Base-by-base conservation (phyloP, 1,284 basidiomycete genomes). In the Cryptococcus wingfieldii region DNA sequence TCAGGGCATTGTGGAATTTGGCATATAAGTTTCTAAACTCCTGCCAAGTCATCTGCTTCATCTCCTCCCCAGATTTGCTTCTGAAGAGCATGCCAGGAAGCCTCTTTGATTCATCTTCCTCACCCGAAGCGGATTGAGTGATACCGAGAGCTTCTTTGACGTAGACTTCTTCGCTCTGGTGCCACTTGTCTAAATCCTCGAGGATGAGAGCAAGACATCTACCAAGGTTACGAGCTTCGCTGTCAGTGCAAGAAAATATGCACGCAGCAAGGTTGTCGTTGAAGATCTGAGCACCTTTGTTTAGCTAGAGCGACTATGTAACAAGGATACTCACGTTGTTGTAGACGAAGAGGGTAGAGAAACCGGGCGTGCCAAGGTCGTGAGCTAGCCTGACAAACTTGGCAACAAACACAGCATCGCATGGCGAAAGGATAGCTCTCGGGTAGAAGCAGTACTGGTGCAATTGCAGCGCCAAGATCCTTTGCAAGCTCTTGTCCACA, bases 151-250 rank as follows among this genome's bases (percentile, higher is more conserved):
- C 81, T 56, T 81, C 78, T 16, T 70, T 65, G 18, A 67, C 63
- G 63, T 78, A 83, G 10, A 57, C 55, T 6, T 71, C 65, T 58
- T 90, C 86, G 60, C 87, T 83, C 44, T 82, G 78, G 68, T 84
- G 83, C 93, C 92, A 97, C 49, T 82, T 82, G 69, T 81, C 81
- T 12, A 89, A 78, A 68, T 93, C 92, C 18, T 80, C 80, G 59
- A 95, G 79, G 53, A 93, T 82, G 4, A 88, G 87, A 34, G 84
- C 80, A 37, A 98, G 78, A 78, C 95, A 96, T 39, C 88, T 89
- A 89, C 91, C 93, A 69, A 94, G 94, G 76, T 97, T 98, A 54
- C 88, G 85, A 7, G 93, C 93, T 77, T 99, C 95, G 66, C 90
- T 91, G 78, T 96, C 95, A 51, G 92, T 96, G 66, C 90, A 94